phyloP scores from a whole-genome alignment of 148 eudicot genomes.

The Diospyros lotus region DNA sequence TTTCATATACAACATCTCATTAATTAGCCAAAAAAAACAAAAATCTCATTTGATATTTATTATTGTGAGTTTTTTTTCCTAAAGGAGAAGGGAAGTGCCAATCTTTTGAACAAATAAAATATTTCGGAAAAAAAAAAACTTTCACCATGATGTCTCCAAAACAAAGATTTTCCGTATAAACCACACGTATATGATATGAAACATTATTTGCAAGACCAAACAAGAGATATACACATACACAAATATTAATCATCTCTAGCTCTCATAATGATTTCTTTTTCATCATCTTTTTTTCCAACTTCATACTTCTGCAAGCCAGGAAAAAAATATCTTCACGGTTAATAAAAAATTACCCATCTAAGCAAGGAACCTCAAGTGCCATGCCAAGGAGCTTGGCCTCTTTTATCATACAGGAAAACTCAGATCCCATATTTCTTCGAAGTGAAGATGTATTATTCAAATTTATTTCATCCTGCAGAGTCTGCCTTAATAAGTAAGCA shows the following conservation, averaged over 20 bases:
- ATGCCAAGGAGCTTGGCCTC: constrained; percentile 72
- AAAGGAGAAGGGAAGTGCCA: constrained; percentile 4
- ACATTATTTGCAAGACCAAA: constrained; percentile 1
- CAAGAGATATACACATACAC: neutral
- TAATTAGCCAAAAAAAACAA: too few species aligned
- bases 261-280: neutral
- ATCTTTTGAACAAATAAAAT: neutral
- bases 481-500: constrained; percentile 39
- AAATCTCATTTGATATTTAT: too few species aligned
- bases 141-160: neutral
- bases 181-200: neutral
- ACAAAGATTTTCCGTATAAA: too few species aligned
- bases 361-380: constrained; percentile 85
- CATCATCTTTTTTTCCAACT: neutral
- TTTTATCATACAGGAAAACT: constrained; percentile 81
- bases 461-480: constrained; percentile 40
- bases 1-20: constrained; percentile 5
- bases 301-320: neutral
- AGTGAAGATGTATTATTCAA: constrained; percentile 43
- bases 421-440: constrained; percentile 84
- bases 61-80: neutral
- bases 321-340: neutral
- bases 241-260: neutral
- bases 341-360: constrained; percentile 65
- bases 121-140: neutral